Evolutionary conservation across 2,329 filamentous ascomycete species (phyloP), one percentile per base, ranked within the genome.

Genomic region (Tympanopsis confertula): DNA sequence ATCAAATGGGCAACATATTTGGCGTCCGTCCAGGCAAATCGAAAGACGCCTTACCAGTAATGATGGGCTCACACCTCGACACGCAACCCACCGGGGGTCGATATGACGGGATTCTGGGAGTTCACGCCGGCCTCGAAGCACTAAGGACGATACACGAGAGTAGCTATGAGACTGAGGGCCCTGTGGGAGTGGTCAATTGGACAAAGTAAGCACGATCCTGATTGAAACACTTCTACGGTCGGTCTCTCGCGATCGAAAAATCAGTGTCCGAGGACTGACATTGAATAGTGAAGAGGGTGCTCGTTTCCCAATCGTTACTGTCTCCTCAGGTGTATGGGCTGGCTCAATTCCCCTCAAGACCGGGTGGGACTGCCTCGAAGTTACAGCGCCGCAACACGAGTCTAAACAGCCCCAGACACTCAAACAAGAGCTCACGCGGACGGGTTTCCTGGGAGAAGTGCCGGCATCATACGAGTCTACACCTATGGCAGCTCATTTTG

Each of bases 1-100:
- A 91, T 51, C 64, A 73, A 19, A 87, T 89, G 74, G 84, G 84
- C 15, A 91, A 89, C 46, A 82, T 82, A 42, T 91, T 89, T 51
- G 82, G 83, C 1, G 65, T 85, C 3, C 69, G 79, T 3, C 71
- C 76, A 3, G 83, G 84, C 1, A 59, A 69, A 39, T 58, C 59
- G 37, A 61, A 66, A 14, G 64, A 71, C 19, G 71, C 71, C 2
- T 65, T 74, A 5, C 70, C 82, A 1, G 82, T 78, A 1, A 84
- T 76, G 43, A 79, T 75, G 19, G 82, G 82, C 2, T 82, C 75
- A 5, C 82, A 87, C 53, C 52, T 82, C 2, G 78, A 82, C 47
- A 79, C 75, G 0, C 76, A 79, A 44, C 74, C 74, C 2, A 60
- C 58, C 0, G 81, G 80, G 1, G 81, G 80, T 0, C 60, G 81